Conservation (phyloP, 192 early-diverging fungal genomes). For the Allomyces macrogynus region DNA sequence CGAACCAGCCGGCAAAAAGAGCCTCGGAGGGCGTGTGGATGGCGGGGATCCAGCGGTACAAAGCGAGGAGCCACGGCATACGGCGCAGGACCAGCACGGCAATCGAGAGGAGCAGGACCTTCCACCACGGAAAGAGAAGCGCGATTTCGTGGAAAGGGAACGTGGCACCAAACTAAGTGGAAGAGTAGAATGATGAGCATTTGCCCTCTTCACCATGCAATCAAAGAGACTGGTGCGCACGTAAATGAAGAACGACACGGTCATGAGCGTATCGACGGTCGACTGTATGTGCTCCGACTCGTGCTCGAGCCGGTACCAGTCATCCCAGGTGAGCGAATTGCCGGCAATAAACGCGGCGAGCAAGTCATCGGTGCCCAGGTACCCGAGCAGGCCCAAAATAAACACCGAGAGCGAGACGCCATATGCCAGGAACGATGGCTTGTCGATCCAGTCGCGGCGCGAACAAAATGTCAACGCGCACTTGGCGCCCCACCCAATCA, state of each 20-base stretch:
- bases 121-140: slow-evolving; percentile 43
- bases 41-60: slow-evolving; percentile 45
- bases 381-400: slow-evolving; percentile 45
- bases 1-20: slow-evolving; percentile 77
- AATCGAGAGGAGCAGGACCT: slow-evolving; percentile 35
- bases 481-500: slow-evolving; percentile 48
- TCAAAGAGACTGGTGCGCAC: slow-evolving; percentile 45
- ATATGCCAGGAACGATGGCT: slow-evolving; percentile 64
- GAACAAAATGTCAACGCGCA: slow-evolving; percentile 47
- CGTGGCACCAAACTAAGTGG: slow-evolving; percentile 25
- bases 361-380: slow-evolving; percentile 54
- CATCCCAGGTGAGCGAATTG: slow-evolving; percentile 56
- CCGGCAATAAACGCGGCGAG: slow-evolving; percentile 61
- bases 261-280: slow-evolving; percentile 69
- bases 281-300: slow-evolving; percentile 73
- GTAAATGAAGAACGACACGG: slow-evolving; percentile 73
- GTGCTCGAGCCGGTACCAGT: slow-evolving; percentile 70
- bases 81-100: slow-evolving; percentile 48
- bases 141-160: slow-evolving; percentile 28
- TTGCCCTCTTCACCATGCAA: background rate
- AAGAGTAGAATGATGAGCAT: background rate
- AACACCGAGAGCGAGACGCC: slow-evolving; percentile 53
- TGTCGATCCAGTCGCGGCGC: slow-evolving; percentile 56
- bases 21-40: slow-evolving; percentile 51
- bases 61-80: slow-evolving; percentile 41